Evolutionary conservation across 371 early-diverging fungal genomes (phyloP), one percentile per base, ranked within the genome.

Genomic region (Coemansia sp.): DNA sequence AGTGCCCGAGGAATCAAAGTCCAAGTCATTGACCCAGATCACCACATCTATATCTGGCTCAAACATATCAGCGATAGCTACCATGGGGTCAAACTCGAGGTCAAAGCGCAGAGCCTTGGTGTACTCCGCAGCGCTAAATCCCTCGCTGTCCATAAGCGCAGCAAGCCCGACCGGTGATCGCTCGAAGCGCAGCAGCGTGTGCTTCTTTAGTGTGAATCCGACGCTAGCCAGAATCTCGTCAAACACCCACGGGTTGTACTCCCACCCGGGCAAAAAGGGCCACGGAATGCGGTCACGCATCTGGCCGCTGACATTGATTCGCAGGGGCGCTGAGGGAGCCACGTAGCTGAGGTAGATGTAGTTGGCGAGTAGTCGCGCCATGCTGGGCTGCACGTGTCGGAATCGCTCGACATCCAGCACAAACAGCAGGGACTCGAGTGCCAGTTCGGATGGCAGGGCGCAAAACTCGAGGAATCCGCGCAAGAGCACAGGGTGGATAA

Each of bases 231-330:
- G 51, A 0, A 64, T 62, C 63, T 72, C 74, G 64, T 77, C 77
- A 42, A 77, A 77, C 18, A 77, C 67, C 66, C 67, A 69, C 4
- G 76, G 69, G 16, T 58, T 68, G 68, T 69, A 60, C 38, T 77
- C 70, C 77, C 77, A 77, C 3, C 75, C 75, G 4, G 77, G 70
- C 47, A 75, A 55, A 39, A 77, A 77, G 32, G 77, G 77, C 77
- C 77, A 77, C 2, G 76, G 66, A 29, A 77, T 66, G 34, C 69
- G 66, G 10, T 69, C 66, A 46, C 77, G 75, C 67, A 74, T 64
- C 47, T 58, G 60, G 6, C 54, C 29, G 44, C 75, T 68, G n/a
- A 60, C 55, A 46, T 76, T 76, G 50, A 75, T 55, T 2, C 60
- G 65, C 37, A 77, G 51, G 2, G 77, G 77, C 0, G 77, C 75